Percentiles rank a stretch among this genome's conserved stretches.
Conservation (phyloP, 1,284 basidiomycete genomes). For the Hortiboletus rubellus region DNA sequence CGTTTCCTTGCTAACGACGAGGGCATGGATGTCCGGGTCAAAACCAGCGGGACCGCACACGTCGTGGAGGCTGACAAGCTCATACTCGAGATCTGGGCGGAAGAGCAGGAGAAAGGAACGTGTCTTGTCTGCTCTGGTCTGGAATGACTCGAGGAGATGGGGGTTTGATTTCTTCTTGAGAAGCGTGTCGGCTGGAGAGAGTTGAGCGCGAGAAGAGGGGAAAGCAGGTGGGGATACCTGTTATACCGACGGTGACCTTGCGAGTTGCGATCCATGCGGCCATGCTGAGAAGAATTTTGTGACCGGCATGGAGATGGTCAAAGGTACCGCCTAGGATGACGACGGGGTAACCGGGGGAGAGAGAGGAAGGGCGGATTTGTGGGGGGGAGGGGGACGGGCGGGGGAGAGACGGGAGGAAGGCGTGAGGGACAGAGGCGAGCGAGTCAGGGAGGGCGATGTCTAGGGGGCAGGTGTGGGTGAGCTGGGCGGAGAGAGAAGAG, state of each 20-base stretch:
- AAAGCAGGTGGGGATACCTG: conserved; percentile 50
- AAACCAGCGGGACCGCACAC: conserved; percentile 86
- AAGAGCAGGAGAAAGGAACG: conserved; percentile 68
- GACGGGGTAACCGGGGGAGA: conserved; percentile 46
- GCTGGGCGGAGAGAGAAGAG: conserved; percentile 21
- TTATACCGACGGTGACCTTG: conserved; percentile 89
- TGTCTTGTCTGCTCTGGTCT: conserved; percentile 54
- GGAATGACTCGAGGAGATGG: conserved; percentile 68
- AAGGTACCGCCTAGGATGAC: conserved; percentile 77
- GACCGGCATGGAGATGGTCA: conserved; percentile 96
- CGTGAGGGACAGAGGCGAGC: conserved; percentile 23
- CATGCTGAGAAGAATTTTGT: conserved; percentile 96
- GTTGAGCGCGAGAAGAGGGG: conserved; percentile 19
- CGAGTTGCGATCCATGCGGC: conserved; percentile 76
- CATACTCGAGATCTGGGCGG: conserved; percentile 59
- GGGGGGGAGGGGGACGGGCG: neutral
- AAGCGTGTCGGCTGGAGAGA: conserved; percentile 61
- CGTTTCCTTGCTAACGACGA: conserved; percentile 89
- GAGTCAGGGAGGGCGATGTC: conserved; percentile 21
- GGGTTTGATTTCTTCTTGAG: conserved; percentile 75
- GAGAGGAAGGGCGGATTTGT: neutral
- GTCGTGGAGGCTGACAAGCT: conserved; percentile 75
- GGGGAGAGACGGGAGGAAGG: conserved; percentile 37
- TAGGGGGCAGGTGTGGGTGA: conserved; percentile 21
- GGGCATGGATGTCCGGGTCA: conserved; percentile 81